These are phyloP conservation scores for Datisca glomerata DNA, from an alignment of 306 rosid species.

Conservation along the genomic window DNA sequence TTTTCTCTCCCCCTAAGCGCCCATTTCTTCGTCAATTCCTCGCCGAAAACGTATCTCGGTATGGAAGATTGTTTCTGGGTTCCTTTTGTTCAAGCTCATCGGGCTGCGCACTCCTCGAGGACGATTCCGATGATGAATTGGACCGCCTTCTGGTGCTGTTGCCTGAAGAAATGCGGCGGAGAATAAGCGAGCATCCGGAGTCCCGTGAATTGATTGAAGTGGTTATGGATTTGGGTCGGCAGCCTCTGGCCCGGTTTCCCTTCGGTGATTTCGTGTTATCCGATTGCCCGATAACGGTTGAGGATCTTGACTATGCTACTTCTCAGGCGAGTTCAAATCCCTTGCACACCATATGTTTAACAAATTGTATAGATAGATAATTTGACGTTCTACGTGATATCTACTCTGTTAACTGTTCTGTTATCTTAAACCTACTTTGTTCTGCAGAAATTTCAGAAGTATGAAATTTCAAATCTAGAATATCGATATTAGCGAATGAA, in stretches of 20 bases:
- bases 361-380: too few relatives aligned
- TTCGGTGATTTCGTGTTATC: slow-evolving; percentile 70
- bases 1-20: slow-evolving; percentile 11
- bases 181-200: slow-evolving; percentile 58
- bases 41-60: slow-evolving; percentile 23
- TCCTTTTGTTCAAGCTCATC: slow-evolving; percentile 13
- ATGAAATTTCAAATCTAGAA: too few relatives aligned
- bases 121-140: slow-evolving; percentile 52
- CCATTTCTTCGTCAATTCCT: slow-evolving; percentile 12
- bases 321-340: slow-evolving; percentile 43
- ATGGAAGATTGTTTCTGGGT: slow-evolving; percentile 13
- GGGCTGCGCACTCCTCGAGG: slow-evolving; percentile 25
- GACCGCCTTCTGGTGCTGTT: slow-evolving; percentile 59
- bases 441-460: too few relatives aligned
- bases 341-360: slow-evolving; percentile 19
- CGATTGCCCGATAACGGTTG: slow-evolving; percentile 45
- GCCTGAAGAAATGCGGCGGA: slow-evolving; percentile 74
- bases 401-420: too few relatives aligned
- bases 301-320: slow-evolving; percentile 72
- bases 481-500: too few relatives aligned
- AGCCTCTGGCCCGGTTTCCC: slow-evolving; percentile 86
- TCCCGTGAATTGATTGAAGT: slow-evolving; percentile 65
- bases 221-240: slow-evolving; percentile 92
- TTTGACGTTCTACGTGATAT: too few relatives aligned
- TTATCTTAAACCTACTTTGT: too few relatives aligned